Conservation (phyloP, 129 eudicot genomes). For the Scalesia atractyloides region DNA sequence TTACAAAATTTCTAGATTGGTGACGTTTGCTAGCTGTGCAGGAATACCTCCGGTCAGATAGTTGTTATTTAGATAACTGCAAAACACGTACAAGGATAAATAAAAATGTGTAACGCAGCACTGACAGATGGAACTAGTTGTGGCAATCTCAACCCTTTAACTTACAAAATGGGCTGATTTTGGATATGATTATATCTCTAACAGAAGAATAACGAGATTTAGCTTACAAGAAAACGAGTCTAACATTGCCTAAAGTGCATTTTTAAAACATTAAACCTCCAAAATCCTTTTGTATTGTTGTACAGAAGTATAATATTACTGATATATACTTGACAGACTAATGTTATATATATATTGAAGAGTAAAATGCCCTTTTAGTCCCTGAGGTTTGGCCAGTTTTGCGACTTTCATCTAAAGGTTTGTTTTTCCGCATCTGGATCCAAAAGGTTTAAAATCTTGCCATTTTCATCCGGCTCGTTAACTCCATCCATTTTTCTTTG, state of each 20-base stretch:
- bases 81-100: slow-evolving; percentile 8
- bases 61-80: slow-evolving; percentile 82
- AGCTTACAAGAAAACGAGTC: neutral
- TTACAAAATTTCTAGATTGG: slow-evolving; percentile 93
- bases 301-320: neutral
- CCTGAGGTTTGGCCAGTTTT: no score
- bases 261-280: neutral
- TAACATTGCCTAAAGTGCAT: neutral
- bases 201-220: neutral
- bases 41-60: slow-evolving; percentile 93
- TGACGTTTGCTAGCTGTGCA: slow-evolving; percentile 85
- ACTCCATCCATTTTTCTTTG: no score
- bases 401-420: no score
- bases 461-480: no score
- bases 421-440: no score
- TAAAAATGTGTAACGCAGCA: slow-evolving; percentile 24
- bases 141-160: slow-evolving; percentile 2
- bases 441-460: no score
- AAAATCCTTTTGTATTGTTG: neutral
- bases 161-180: neutral
- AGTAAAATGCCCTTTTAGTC: neutral
- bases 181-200: neutral
- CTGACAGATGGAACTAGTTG: slow-evolving; percentile 8
- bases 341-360: neutral
- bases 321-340: neutral